These are phyloP conservation scores for Acacia pycnantha DNA, from an alignment of 331 rosid species.

Conservation along the genomic window DNA sequence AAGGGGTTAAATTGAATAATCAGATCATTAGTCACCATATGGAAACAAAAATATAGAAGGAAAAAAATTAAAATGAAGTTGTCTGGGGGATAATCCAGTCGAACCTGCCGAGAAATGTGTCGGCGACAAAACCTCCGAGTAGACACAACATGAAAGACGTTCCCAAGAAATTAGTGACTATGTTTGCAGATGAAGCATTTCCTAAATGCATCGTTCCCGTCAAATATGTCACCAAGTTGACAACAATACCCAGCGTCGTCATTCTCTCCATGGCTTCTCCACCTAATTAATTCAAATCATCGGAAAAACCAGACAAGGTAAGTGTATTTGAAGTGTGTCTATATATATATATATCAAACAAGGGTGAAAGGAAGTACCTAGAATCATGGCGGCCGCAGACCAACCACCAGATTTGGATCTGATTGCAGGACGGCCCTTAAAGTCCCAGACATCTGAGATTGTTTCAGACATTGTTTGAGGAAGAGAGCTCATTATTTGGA, in stretches of 20 bases:
- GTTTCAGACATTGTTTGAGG: slow-evolving; percentile 46
- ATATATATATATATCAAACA: no score
- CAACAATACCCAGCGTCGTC: slow-evolving; percentile 81
- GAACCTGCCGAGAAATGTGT: slow-evolving; percentile 85
- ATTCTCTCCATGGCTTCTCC: slow-evolving; percentile 82
- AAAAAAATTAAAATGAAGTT: background rate
- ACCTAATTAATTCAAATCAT: slow-evolving; percentile 35
- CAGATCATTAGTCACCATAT: background rate
- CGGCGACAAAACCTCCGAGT: slow-evolving; percentile 91
- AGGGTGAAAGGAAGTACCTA: slow-evolving; percentile 38
- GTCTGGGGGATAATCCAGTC: background rate
- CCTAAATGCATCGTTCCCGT: slow-evolving; percentile 88
- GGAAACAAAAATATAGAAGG: no score
- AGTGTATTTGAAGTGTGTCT: no score
- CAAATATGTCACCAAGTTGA: slow-evolving; percentile 84
- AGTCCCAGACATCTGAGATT: slow-evolving; percentile 84
- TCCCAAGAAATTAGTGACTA: slow-evolving; percentile 86
- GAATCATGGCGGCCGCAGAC: slow-evolving; percentile 81
- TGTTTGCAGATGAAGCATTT: slow-evolving; percentile 77
- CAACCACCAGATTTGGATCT: slow-evolving; percentile 78
- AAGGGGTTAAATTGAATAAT: background rate
- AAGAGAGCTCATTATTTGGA: slow-evolving; percentile 34
- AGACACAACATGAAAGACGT: slow-evolving; percentile 90
- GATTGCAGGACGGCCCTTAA: slow-evolving; percentile 61
- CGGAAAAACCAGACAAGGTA: no score